Evolutionary conservation across 768 basidiomycete genomes (phyloP), one percentile per base, ranked within the genome.

Genomic region (Lactarius hatsudake): DNA sequence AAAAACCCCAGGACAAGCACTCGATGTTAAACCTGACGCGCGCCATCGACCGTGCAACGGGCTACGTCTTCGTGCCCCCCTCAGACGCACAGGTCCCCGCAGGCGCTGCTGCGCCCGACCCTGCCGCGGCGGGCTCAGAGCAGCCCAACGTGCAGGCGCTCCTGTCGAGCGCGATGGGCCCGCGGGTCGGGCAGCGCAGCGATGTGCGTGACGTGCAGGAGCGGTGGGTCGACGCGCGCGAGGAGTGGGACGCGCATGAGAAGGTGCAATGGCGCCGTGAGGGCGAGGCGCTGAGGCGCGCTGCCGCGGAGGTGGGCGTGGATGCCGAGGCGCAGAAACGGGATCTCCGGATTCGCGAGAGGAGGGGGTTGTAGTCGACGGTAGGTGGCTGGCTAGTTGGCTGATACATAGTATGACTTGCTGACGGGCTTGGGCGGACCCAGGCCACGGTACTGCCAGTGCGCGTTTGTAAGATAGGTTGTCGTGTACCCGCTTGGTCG

Each of bases 11-110:
- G 91, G 96, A 99, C 77, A 98, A 97, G 76, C 79, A 86, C 61
- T 97, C 94, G 5, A 99, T 99, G 96, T 79, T 98, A 4, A 86
- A 94, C 67, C 84, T 99, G 1, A 88, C 89, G 9, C 85, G 86
- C 5, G 83, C 82, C 40, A 88, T 99, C 71, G 97, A 99, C 77
- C 88, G 93, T 66, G 94, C 94, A 1, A 93, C 92, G 0, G 97
- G 97, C 18, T 96, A 93, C 78, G 83, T 97, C 12, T 97, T 93
- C 71, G 82, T 95, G 5, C 93, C 94, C 0, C 78, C 82, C 0
- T 73, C 78, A 30, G 71, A 70, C 28, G 72, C 72, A 70, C 58
- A 62, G 28, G 72, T 76, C 5, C 77, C 78, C 6, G 68, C 75
- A 59, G 77, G 78, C 38, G 74, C 78, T 30, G 74, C 78, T 6